These are phyloP conservation scores for Cyclotella choctawhatcheeana DNA, from an alignment of 108 stramenopile species.

Conservation along the genomic window DNA sequence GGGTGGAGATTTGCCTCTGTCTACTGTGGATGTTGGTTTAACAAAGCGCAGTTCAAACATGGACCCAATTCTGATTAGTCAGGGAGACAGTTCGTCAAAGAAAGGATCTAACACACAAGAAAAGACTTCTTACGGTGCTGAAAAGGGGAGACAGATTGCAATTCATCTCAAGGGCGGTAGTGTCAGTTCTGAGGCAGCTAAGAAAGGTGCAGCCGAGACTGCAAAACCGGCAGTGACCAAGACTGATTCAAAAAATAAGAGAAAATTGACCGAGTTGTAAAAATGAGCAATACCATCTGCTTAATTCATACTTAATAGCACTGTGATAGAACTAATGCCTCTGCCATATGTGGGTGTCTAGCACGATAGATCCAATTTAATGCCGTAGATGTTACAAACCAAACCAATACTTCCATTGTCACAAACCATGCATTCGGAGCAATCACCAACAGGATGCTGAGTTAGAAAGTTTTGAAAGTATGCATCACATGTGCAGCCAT, in stretches of 20 bases:
- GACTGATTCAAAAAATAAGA: not conserved
- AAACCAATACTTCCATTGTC: conserved; percentile 5
- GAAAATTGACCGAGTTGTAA: conserved; percentile 24
- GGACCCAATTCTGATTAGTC: conserved; percentile 7
- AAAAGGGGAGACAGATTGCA: conserved; percentile 34
- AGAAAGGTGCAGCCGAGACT: not conserved
- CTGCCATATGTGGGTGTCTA: not conserved
- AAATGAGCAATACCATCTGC: no score
- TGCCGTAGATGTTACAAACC: not conserved
- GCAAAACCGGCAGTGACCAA: not conserved
- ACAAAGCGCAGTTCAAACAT: not conserved
- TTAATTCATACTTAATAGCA: conserved; percentile 1
- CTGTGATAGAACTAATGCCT: not conserved
- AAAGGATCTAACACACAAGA: not conserved
- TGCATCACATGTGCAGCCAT: conserved; percentile 17
- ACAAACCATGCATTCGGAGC: not conserved
- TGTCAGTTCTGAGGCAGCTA: not conserved
- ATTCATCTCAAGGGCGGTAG: conserved; percentile 25
- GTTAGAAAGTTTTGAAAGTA: conserved; percentile 3
- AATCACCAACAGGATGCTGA: not conserved
- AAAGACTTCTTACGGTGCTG: conserved; percentile 26
- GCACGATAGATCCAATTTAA: conserved; percentile 2
- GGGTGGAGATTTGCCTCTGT: conserved; percentile 30
- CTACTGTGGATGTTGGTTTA: conserved; percentile 12
- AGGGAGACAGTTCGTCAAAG: not conserved